phyloP scores from a whole-genome alignment of 106 monocot genomes.

The Amphibolis antarctica region DNA sequence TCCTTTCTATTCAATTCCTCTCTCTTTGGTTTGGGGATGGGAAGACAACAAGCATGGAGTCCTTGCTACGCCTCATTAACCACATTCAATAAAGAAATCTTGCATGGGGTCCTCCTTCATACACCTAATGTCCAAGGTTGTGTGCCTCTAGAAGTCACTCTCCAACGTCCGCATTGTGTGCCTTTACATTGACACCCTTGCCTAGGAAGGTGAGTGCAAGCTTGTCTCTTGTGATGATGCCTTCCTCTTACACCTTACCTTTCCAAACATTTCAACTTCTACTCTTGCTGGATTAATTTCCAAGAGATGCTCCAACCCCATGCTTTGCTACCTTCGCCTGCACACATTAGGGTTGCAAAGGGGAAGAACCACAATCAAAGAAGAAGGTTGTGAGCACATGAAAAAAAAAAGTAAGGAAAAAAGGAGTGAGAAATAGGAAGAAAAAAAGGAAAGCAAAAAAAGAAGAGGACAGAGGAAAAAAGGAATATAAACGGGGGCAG shows the following conservation, averaged over 20 bases:
- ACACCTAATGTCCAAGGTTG: constrained; percentile 35
- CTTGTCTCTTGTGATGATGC: constrained; percentile 53
- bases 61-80: not conserved
- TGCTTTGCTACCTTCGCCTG: constrained; percentile 29
- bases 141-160: constrained; percentile 52
- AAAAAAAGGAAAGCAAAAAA: too few relatives aligned
- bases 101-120: constrained; percentile 37
- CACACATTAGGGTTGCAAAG: constrained; percentile 15
- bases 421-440: too few relatives aligned
- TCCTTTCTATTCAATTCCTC: too few relatives aligned
- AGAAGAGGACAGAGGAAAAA: too few relatives aligned
- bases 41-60: not conserved
- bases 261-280: constrained; percentile 43
- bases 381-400: too few relatives aligned
- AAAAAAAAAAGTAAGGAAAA: too few relatives aligned
- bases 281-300: constrained; percentile 21
- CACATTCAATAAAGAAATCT: too few relatives aligned
- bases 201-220: constrained; percentile 40
- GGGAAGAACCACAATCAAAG: constrained; percentile 10
- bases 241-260: constrained; percentile 37
- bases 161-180: constrained; percentile 16
- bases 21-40: not conserved
- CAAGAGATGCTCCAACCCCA: constrained; percentile 40
- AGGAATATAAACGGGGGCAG: too few relatives aligned
- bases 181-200: constrained; percentile 27